Evolutionary conservation across 2,329 filamentous ascomycete genomes (phyloP), one percentile per base, ranked within the genome.

Genomic region (Trichophyton benhamiae): DNA sequence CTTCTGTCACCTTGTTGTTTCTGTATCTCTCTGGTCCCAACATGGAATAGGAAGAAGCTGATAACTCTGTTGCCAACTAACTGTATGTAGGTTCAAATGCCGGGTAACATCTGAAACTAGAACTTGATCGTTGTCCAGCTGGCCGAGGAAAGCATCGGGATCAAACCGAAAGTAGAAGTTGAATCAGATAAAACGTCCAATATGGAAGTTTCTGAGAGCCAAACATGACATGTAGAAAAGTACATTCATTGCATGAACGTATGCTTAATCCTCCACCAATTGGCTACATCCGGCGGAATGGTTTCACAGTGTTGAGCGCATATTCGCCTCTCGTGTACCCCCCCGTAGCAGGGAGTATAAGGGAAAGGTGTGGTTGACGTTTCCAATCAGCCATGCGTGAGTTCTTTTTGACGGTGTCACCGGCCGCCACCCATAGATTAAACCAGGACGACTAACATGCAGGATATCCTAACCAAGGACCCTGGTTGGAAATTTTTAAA

Each of bases 391-490:
- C 27, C 15, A 6, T 55, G 15, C 49, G 27, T 17, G 49, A 33
- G 44, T 25, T 48, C n/a, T 48, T 27, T 53, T 55, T 55, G 49
- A 33, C 49, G 49, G 49, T 55, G 49, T 55, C 49, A 55, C 49
- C 49, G 49, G 17, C 49, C 15, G 13, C 27, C 30, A 36, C 33
- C 33, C 49, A 36, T 0, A n/a, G 49, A 36, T 55, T 9, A n/a
- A 55, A 55, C n/a, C 46, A 49, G 25, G 22, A 22, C 46, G 46
- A 49, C 46, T 20, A 13, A 49, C 46, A 22, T 13, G 13, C 13
- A 13, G 49, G 15, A 55, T 3, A 55, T 6, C 15, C 20, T 36
- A 17, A 36, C 15, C 15, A 36, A 36, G 30, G 49, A 4, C 13
- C 46, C 22, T 25, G 11, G n/a, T 4, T 55, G 15, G 6, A 30